Evolutionary conservation across 1,139 yeast species (phyloP), one percentile per base, ranked within the genome.

Genomic region (Nakaseomyces sp.): DNA sequence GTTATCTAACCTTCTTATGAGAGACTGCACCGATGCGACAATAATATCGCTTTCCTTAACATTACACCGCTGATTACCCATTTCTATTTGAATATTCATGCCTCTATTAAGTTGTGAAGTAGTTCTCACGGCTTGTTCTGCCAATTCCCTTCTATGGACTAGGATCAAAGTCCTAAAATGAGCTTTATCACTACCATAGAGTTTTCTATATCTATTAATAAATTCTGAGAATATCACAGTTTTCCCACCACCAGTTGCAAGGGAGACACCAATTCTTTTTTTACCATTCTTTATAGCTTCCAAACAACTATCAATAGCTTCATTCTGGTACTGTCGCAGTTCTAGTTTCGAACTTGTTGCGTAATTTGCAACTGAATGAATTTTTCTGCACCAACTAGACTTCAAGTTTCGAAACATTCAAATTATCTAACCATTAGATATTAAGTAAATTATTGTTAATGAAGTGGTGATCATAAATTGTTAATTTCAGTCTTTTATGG

Each of bases 211-310:
- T 33, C 67, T 62, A 0, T 76, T 71, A 4, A 87, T 73, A 40
- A 88, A 57, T 53, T 77, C 77, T 1, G 91, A 69, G 58, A 89
- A 86, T 1, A 89, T 80, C 15, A 88, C 87, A 0, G 97, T 89
- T 55, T 89, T 89, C 2, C 97, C 98, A 15, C 95, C 93, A 0
- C 98, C 98, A 0, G 97, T 91, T 5, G 96, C 96, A 42, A 91
- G 63, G 13, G 88, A 84, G 2, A 87, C 88, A 0, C 93, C 96
- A 1, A 88, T 76, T 40, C 94, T 68, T 18, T 70, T 64, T 4
- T 68, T 59, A 0, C 81, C 79, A 0, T 62, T 53, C 0, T 54
- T 49, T 3, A 86, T 62, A 0, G 87, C 75, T 0, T 62, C 53
- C 1, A 77, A 54, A 22, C 91, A 77, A 0, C 72, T 61, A 1